phyloP scores from a whole-genome alignment of 2,329 filamentous ascomycete species.

The Amylocarpus encephaloides region DNA sequence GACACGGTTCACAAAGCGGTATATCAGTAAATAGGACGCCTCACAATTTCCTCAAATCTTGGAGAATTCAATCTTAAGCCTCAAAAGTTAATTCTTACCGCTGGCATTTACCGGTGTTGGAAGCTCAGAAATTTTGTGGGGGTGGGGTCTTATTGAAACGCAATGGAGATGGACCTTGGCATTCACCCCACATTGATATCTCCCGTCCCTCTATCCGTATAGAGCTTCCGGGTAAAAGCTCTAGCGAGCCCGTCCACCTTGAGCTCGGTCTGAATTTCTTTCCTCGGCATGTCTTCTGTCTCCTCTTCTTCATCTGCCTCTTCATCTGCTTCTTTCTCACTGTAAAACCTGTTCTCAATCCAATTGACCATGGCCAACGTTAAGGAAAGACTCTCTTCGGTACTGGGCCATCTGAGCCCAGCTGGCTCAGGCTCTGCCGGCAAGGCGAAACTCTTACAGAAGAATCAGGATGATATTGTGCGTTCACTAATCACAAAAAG shows the following conservation, averaged over 20 bases:
- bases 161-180: too few relatives aligned
- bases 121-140: too few relatives aligned
- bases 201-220: too few relatives aligned
- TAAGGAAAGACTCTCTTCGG: slow-evolving; percentile 28
- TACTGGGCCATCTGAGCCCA: slow-evolving; percentile 35
- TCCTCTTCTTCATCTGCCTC: not conserved
- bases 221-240: too few relatives aligned
- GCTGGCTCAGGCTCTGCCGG: slow-evolving; percentile 36
- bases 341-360: not conserved
- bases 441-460: slow-evolving; percentile 54
- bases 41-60: too few relatives aligned
- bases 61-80: too few relatives aligned
- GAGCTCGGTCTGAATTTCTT: not conserved
- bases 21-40: too few relatives aligned
- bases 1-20: too few relatives aligned
- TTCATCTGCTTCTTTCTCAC: not conserved
- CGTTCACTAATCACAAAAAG: slow-evolving; percentile 33
- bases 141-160: too few relatives aligned
- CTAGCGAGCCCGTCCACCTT: too few relatives aligned
- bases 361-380: slow-evolving; percentile 16
- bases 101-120: not conserved
- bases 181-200: too few relatives aligned
- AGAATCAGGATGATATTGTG: slow-evolving; percentile 87
- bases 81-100: not conserved
- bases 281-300: not conserved